These are phyloP conservation scores for Diaporthe helianthi DNA, from an alignment of 2,329 filamentous ascomycete genomes.

Conservation along the genomic window DNA sequence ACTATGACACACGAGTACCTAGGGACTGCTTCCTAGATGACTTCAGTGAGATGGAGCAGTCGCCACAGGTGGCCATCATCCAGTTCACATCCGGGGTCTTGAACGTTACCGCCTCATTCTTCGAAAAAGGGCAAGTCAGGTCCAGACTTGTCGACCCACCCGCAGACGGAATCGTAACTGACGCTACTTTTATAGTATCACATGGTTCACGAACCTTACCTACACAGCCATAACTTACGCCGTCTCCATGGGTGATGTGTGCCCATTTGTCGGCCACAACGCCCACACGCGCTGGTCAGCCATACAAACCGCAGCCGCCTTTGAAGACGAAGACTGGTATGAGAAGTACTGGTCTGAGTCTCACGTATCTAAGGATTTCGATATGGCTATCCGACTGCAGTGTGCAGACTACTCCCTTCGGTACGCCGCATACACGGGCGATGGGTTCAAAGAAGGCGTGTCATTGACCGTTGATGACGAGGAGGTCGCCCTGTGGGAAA, in stretches of 20 bases:
- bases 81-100: conserved; percentile 79
- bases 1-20: conserved; percentile 81
- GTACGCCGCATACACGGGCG: conserved; percentile 71
- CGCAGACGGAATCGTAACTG: background rate
- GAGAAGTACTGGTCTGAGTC: conserved; percentile 84
- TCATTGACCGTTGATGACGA: conserved; percentile 86
- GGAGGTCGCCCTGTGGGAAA: conserved; percentile 84
- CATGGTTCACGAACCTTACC: conserved; percentile 79
- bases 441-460: conserved; percentile 82
- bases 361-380: conserved; percentile 82
- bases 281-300: conserved; percentile 78
- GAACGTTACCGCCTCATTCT: conserved; percentile 75
- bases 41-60: conserved; percentile 75
- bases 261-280: conserved; percentile 81
- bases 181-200: conserved; percentile 53
- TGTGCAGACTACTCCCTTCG: conserved; percentile 74
- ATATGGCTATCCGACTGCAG: conserved; percentile 80
- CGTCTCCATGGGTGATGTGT: conserved; percentile 77
- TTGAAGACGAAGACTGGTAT: conserved; percentile 69
- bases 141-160: too few relatives aligned
- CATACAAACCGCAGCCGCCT: conserved; percentile 74
- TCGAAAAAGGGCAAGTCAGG: conserved; percentile 65
- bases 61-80: conserved; percentile 73
- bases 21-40: conserved; percentile 79
- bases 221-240: conserved; percentile 76